Base-by-base conservation (phyloP, 352 stramenopile species). In the Phytophthora sojae region DNA sequence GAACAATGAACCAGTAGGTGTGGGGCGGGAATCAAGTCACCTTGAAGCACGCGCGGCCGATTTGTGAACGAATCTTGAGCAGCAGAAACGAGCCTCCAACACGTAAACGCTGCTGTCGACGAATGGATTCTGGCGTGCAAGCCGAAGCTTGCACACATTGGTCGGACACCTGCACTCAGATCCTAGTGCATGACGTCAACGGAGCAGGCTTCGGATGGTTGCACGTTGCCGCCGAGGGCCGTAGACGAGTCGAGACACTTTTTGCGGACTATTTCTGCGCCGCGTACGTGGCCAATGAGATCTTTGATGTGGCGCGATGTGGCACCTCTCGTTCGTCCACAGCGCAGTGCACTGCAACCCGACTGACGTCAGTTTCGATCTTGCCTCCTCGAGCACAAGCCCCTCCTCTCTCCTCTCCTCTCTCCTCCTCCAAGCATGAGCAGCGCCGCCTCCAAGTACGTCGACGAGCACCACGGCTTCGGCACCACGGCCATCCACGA, bases 401-500 rank as follows among this genome's bases (percentile, higher is more conserved):
- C 14, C 1, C 25, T 37, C 37, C 37, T 39, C 35, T 35, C 42
- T 21, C 8, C 39, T 6, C 5, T 7, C 15, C 15, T 11, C 39
- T 7, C 4, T 9, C 15, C 15, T 3, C 39, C 2, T 19, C 39
- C 3, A 29, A 44, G 3, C 23, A 91, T 90, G 82, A 88, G 75
- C 73, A 75, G 73, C 67, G 78, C 79, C 47, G 73, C 79, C 57
- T 70, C 63, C 37, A 79, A 90, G 49, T 93, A 91, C 79, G 65
- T 74, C 44, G 86, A 93, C 76, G 86, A 93, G 73, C 86, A 93
- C 83, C 84, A 81, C 72, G 86, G 86, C 71, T 95, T 95, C 73
- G 87, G 87, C 73, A 95, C 87, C 57, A 90, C 77, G 32, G 85
- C 85, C 69, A 95, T 97, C 69, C 91, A 97, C 78, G 88, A 78